Evolutionary conservation across 2,329 filamentous ascomycete species (phyloP).

Genomic region (Xylariaceae sp.): DNA sequence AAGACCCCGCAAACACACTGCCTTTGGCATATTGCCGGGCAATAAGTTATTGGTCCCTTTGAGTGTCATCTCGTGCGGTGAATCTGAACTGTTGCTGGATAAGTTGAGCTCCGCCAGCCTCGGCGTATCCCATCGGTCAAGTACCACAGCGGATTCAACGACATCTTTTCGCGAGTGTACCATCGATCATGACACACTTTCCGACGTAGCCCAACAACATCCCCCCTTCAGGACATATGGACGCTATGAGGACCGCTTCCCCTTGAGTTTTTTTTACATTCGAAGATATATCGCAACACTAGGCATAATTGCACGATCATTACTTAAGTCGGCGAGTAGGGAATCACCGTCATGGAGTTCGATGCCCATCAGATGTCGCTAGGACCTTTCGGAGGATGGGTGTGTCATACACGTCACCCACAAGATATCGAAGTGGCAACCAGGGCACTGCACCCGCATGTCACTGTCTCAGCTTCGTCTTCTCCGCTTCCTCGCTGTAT

Average conservation of each 20-base stretch:
- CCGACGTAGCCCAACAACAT: conserved; percentile 3
- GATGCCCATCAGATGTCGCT: conserved; percentile 28
- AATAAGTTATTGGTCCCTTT: background rate
- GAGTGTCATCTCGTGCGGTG: conserved; percentile 5
- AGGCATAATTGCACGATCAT: conserved; percentile 3
- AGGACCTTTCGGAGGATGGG: conserved; percentile 31
- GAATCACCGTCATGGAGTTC: conserved; percentile 30
- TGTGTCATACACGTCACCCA: conserved; percentile 17
- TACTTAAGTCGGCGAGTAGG: background rate
- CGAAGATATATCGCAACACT: background rate
- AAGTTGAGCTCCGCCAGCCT: background rate
- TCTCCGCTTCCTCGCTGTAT: conserved; percentile 22
- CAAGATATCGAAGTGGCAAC: conserved; percentile 26
- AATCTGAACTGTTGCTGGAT: background rate
- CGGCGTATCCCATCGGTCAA: background rate
- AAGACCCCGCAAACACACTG: background rate
- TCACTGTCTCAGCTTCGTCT: conserved; percentile 16
- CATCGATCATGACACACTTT: conserved; percentile 17
- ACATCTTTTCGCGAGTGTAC: background rate
- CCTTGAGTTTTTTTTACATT: conserved; percentile 6
- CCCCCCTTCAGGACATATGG: conserved; percentile 15
- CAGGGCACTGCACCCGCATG: conserved; percentile 23
- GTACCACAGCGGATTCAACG: conserved; percentile 1
- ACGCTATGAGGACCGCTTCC: conserved; percentile 15
- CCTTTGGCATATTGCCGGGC: background rate